Conservation (phyloP, 305 asterid species). For the Coffea humblotiana region DNA sequence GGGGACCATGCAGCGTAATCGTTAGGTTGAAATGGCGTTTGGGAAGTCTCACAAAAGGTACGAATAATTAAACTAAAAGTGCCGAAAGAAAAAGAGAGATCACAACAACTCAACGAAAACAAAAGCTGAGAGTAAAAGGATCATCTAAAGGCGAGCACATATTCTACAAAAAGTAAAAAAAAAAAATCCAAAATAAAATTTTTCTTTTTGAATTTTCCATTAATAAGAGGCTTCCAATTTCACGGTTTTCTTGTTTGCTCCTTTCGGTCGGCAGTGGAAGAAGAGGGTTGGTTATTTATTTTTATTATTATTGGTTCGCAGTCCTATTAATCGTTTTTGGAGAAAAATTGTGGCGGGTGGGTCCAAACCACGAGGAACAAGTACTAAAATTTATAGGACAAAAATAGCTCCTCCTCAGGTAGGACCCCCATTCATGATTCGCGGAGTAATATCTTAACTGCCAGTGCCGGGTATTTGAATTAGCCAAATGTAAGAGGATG, state of each 20-base stretch:
- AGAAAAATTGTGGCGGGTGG: background rate
- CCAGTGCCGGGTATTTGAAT: no score
- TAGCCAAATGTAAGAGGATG: background rate
- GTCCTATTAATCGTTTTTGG: background rate
- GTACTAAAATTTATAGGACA: background rate
- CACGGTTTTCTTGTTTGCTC: constrained; percentile 28
- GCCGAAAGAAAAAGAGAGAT: background rate
- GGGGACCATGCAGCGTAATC: constrained; percentile 18
- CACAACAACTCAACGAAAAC: background rate
- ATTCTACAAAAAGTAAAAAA: background rate
- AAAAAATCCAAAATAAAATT: background rate
- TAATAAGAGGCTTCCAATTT: background rate
- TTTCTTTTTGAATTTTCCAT: background rate
- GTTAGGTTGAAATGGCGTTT: background rate
- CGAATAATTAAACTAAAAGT: constrained; percentile 17
- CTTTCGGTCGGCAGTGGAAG: constrained; percentile 12
- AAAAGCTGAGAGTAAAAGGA: background rate
- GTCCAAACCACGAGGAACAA: constrained; percentile 18
- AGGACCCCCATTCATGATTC: background rate
- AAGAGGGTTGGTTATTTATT: no score
- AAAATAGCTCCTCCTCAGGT: background rate
- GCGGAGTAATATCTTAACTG: no score
- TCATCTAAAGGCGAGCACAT: background rate
- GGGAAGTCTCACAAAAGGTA: constrained; percentile 3
- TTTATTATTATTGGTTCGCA: no score